These are phyloP conservation scores for Crithidia acanthocephali DNA, from an alignment of 208 protist genomes.

Conservation along the genomic window DNA sequence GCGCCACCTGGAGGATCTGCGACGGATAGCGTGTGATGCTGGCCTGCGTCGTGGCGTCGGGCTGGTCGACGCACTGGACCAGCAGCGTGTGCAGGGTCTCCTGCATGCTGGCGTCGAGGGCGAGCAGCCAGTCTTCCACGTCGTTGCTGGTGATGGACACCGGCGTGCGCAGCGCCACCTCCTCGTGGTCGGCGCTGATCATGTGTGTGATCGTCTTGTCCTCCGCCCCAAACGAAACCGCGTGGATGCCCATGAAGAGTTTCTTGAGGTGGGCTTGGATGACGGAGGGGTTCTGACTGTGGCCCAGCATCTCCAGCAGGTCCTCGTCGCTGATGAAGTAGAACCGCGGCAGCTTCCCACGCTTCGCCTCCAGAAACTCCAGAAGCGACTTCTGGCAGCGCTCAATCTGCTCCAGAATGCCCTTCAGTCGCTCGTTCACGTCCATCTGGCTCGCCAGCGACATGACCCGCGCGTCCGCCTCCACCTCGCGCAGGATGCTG, in stretches of 20 bases:
- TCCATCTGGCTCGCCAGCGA: slow-evolving; percentile 84
- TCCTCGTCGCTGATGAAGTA: slow-evolving; percentile 99
- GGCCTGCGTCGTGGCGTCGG: slow-evolving; percentile 44
- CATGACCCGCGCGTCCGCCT: slow-evolving; percentile 93
- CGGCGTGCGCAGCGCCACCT: slow-evolving; percentile 62
- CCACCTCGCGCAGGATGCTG: slow-evolving; percentile 89
- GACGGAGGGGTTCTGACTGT: slow-evolving; percentile 91
- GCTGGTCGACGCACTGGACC: slow-evolving; percentile 50
- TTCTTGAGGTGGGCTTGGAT: slow-evolving; percentile 95
- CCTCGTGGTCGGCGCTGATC: slow-evolving; percentile 89
- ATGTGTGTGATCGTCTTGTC: slow-evolving; percentile 90
- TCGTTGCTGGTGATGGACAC: slow-evolving; percentile 89
- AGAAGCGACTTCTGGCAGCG: slow-evolving; percentile 96
- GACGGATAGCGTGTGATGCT: slow-evolving; percentile 80
- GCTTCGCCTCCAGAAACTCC: slow-evolving; percentile 98
- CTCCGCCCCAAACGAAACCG: slow-evolving; percentile 81
- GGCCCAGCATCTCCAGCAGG: slow-evolving; percentile 97
- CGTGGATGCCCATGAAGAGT: slow-evolving; percentile 95
- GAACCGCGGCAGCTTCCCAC: slow-evolving; percentile 94
- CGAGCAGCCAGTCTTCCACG: slow-evolving; percentile 95
- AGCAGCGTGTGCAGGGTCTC: slow-evolving; percentile 82
- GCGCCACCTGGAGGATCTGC: slow-evolving; percentile 88
- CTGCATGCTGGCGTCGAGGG: slow-evolving; percentile 89
- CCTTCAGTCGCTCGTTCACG: slow-evolving; percentile 85
- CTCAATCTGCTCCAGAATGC: slow-evolving; percentile 96